A percentile compares a stretch with the other conserved stretches of the same genome.
Conservation (phyloP, 73 alveolate genomes). For the Paramecium sonneborni region DNA sequence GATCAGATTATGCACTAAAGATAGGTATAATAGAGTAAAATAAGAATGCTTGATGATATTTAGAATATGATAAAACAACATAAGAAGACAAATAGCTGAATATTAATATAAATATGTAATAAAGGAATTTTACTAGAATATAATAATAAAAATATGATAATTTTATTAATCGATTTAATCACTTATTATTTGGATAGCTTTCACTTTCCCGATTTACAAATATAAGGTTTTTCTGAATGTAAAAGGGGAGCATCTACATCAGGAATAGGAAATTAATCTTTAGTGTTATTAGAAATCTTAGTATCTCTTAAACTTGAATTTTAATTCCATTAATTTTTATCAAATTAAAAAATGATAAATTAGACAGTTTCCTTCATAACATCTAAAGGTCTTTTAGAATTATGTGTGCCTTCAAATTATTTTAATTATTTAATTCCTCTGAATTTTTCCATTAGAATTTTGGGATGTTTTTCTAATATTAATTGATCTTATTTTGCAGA, state of each 20-base stretch:
- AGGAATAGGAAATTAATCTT: neutral
- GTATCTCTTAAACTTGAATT: neutral
- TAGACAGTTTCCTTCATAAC: slow-evolving; percentile 21
- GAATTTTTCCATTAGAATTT: neutral
- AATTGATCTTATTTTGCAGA: slow-evolving; percentile 23
- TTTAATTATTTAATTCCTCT: neutral
- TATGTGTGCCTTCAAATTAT: slow-evolving; percentile 11
- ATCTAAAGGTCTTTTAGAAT: slow-evolving; percentile 22
- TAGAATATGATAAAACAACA: slow-evolving; percentile 51
- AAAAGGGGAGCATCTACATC: neutral
- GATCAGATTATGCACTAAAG: neutral
- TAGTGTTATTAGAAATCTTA: neutral
- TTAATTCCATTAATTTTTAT: neutral
- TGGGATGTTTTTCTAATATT: neutral
- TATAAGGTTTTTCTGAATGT: neutral
- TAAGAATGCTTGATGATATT: slow-evolving; percentile 34
- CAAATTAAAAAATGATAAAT: neutral
- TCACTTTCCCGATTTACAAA: neutral
- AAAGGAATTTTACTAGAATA: no score
- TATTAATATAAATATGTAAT: neutral
- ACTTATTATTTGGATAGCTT: neutral
- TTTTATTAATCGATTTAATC: neutral
- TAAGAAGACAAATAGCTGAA: neutral
- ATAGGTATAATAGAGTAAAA: slow-evolving; percentile 8
- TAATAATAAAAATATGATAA: no score